A percentile compares a stretch with the other conserved stretches of the same genome.
phyloP scores from a whole-genome alignment of 2,329 filamentous ascomycete species.

The Colletotrichum coccodes region DNA sequence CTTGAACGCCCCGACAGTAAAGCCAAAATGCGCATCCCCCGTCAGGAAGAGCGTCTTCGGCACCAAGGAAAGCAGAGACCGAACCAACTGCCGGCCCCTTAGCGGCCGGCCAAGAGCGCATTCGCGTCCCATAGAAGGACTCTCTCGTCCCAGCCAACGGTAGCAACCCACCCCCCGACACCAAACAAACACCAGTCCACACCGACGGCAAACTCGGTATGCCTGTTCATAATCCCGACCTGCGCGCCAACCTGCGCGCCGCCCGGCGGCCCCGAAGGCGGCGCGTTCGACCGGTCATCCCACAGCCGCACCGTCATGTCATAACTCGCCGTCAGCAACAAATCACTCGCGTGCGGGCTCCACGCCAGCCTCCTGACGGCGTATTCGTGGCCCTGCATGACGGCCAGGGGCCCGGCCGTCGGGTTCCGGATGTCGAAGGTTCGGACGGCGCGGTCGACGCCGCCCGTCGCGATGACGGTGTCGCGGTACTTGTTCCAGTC shows the following conservation, averaged over 20 bases:
- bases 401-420: conserved; percentile 74
- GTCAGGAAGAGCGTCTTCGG: background rate
- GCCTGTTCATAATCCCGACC: conserved; percentile 87
- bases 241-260: conserved; percentile 70
- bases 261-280: conserved; percentile 45
- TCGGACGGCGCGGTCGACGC: conserved; percentile 87
- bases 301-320: conserved; percentile 98
- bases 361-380: conserved; percentile 87
- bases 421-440: conserved; percentile 91
- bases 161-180: conserved; percentile 93
- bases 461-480: conserved; percentile 84
- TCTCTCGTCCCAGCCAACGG: conserved; percentile 92
- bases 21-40: background rate
- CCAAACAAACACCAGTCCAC: conserved; percentile 99
- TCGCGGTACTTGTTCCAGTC: conserved; percentile 99
- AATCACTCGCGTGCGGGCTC: conserved; percentile 92
- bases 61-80: background rate
- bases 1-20: conserved; percentile 12
- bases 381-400: conserved; percentile 89
- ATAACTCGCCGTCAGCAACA: conserved; percentile 90
- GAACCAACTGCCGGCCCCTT: background rate
- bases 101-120: conserved; percentile 47
- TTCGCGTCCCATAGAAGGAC: conserved; percentile 92
- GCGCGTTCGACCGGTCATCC: conserved; percentile 74
- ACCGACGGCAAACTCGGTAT: conserved; percentile 96